Percentiles rank a stretch among this genome's conserved stretches.
These are phyloP conservation scores for Vaccinium vitisidaea DNA, from an alignment of 148 eudicot species.

Conservation along the genomic window DNA sequence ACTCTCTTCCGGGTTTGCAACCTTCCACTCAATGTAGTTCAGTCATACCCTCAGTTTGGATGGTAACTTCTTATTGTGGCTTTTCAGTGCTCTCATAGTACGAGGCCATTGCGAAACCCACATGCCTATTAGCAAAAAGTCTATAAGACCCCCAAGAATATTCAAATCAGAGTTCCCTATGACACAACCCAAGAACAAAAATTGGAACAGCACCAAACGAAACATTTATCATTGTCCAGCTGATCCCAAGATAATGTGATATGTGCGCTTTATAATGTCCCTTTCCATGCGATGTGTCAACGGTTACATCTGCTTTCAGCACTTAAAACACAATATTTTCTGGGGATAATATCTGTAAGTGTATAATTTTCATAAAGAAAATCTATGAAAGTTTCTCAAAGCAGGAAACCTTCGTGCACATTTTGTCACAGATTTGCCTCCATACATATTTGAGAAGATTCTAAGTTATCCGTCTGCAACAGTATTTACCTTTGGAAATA, in stretches of 20 bases:
- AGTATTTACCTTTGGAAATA: constrained; percentile 83
- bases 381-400: neutral
- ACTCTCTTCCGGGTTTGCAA: neutral
- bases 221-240: no score
- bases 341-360: no score
- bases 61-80: neutral
- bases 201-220: no score
- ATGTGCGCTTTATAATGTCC: no score
- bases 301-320: no score
- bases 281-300: no score
- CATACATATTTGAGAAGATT: neutral
- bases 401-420: neutral
- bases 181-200: neutral
- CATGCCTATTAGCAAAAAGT: neutral
- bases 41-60: neutral
- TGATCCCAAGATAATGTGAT: no score
- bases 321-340: no score
- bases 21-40: neutral
- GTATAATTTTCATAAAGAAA: no score
- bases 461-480: neutral
- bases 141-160: neutral
- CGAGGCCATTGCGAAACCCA: neutral
- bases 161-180: neutral
- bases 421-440: neutral
- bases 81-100: neutral